Percentiles rank a stretch among this genome's conserved stretches.
Evolutionary conservation across 2,329 filamentous ascomycete species (phyloP).

Genomic region (Colletotrichum neosansevieriae): DNA sequence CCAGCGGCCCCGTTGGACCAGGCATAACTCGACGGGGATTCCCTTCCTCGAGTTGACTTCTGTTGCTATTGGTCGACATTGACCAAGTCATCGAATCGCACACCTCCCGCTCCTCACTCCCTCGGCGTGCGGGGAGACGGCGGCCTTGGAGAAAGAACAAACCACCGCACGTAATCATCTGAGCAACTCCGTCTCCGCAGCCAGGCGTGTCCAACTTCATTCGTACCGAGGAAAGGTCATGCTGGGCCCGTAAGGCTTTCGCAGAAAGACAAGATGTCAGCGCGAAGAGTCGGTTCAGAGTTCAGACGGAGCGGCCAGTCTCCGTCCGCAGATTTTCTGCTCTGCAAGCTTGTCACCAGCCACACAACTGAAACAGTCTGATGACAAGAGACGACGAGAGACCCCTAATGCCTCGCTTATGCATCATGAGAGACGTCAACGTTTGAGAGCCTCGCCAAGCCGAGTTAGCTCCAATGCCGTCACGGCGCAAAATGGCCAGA

Average conservation of each 20-base stretch:
- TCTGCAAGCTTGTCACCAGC: conserved; percentile 17
- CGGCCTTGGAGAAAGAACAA: neutral
- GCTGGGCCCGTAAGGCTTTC: neutral
- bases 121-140: conserved; percentile 9
- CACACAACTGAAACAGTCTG: conserved; percentile 32
- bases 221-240: conserved; percentile 3
- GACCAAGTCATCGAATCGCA: neutral
- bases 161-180: conserved; percentile 23
- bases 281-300: conserved; percentile 31
- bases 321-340: conserved; percentile 7
- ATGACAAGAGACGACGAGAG: conserved; percentile 12
- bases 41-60: conserved; percentile 7
- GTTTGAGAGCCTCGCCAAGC: conserved; percentile 35
- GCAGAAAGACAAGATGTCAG: neutral
- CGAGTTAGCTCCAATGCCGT: conserved; percentile 12
- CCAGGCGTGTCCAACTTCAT: neutral
- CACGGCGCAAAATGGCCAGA: neutral
- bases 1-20: neutral
- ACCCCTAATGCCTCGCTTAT: conserved; percentile 15
- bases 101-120: conserved; percentile 22
- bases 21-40: conserved; percentile 13
- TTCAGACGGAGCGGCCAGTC: conserved; percentile 37
- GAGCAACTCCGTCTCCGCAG: conserved; percentile 13
- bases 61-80: neutral
- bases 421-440: conserved; percentile 28